Evolutionary conservation across 345 rosid species (phyloP).

Genomic region (Brassica incana): DNA sequence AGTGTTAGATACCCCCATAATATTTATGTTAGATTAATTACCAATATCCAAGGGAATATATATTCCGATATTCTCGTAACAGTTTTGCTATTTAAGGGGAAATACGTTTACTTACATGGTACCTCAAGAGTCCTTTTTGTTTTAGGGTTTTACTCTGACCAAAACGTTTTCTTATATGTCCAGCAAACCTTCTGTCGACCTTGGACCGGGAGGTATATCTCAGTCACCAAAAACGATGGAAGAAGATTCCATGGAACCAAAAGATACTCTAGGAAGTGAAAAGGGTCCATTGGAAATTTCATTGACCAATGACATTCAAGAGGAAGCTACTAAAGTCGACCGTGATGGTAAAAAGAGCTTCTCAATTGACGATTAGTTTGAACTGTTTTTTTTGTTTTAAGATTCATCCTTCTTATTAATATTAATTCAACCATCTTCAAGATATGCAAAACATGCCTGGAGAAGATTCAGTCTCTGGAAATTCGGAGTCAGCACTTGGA

Average conservation of each 20-base stretch:
- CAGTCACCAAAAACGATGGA: not conserved
- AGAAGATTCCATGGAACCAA: conserved; percentile 5
- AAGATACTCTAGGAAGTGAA: not conserved
- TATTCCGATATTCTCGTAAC: not conserved
- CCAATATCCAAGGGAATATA: not conserved
- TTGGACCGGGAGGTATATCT: not conserved
- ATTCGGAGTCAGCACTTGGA: not conserved
- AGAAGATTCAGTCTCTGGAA: conserved; percentile 10
- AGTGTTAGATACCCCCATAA: not conserved
- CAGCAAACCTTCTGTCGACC: conserved; percentile 4
- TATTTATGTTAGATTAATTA: not conserved
- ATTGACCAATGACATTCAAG: not conserved
- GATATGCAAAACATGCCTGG: conserved; percentile 15
- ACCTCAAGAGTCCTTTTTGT: not conserved
- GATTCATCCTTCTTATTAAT: not conserved
- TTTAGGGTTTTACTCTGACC: conserved; percentile 13
- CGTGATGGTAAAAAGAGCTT: not conserved
- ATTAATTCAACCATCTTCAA: not conserved
- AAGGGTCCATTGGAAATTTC: not conserved
- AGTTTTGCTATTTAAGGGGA: not conserved
- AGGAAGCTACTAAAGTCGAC: not conserved
- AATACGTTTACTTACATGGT: not conserved
- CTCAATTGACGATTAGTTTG: not conserved
- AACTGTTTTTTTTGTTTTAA: not conserved
- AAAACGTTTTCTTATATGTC: not conserved